These are phyloP conservation scores for Crataegus laevigata DNA, from an alignment of 306 rosid species.

Conservation along the genomic window DNA sequence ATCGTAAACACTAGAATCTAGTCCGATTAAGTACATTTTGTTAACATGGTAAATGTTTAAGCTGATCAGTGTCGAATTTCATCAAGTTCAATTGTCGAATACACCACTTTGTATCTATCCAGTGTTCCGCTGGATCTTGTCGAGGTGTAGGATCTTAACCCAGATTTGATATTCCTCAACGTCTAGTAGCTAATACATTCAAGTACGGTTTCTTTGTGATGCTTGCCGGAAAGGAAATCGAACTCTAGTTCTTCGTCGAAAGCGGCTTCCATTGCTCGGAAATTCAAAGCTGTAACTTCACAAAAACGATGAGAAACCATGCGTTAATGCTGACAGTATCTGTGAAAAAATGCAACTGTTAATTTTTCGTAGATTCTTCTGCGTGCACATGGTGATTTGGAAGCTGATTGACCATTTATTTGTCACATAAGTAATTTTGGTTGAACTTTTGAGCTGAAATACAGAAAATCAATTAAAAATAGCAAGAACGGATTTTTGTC, in stretches of 20 bases:
- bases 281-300: not conserved
- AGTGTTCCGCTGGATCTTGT: slow-evolving; percentile 10
- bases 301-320: not conserved
- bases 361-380: too few relatives aligned
- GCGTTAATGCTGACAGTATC: not conserved
- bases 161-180: slow-evolving; percentile 1
- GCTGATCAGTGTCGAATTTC: slow-evolving; percentile 17
- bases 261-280: not conserved
- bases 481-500: too few relatives aligned
- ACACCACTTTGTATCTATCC: slow-evolving; percentile 16
- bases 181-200: slow-evolving; percentile 2
- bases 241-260: not conserved
- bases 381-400: too few relatives aligned
- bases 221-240: not conserved
- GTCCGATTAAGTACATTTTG: slow-evolving; percentile 35
- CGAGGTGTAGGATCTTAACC: slow-evolving; percentile 7
- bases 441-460: too few relatives aligned
- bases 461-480: too few relatives aligned
- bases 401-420: too few relatives aligned
- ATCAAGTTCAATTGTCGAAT: slow-evolving; percentile 24
- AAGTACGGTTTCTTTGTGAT: not conserved
- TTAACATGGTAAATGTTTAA: slow-evolving; percentile 29
- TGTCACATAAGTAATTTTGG: too few relatives aligned
- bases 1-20: slow-evolving; percentile 27
- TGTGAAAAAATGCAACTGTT: too few relatives aligned